Evolutionary conservation across 2,329 filamentous ascomycete species (phyloP).

Genomic region (Calonectria hongkongensis): DNA sequence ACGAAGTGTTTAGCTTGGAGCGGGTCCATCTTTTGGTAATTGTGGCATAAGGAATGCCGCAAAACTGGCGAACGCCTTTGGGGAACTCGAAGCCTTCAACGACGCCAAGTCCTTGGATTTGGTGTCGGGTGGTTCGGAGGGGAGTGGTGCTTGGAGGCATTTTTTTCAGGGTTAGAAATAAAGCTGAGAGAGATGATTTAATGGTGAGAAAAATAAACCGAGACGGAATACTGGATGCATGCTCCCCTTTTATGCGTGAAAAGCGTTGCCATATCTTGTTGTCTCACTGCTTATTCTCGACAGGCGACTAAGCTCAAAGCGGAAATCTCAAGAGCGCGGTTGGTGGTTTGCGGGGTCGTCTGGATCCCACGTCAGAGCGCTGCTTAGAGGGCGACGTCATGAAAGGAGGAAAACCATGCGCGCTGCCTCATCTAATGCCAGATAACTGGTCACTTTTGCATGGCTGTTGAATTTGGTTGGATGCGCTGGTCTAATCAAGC

Average conservation of each 20-base stretch:
- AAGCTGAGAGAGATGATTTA: not conserved
- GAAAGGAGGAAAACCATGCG: not conserved
- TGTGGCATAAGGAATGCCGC: slow-evolving; percentile 1
- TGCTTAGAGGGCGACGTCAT: not conserved
- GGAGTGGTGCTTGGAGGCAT: slow-evolving; percentile 1
- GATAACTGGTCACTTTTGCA: not conserved
- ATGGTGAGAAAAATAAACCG: not conserved
- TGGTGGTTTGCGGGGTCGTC: not conserved
- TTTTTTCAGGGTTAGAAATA: not conserved
- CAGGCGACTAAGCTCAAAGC: not conserved
- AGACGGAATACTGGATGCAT: not conserved
- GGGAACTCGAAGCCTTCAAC: slow-evolving; percentile 10
- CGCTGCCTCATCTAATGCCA: not conserved
- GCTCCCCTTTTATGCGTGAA: not conserved
- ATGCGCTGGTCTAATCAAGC: too few relatives aligned
- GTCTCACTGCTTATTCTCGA: not conserved
- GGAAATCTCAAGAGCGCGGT: not conserved
- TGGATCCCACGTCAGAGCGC: not conserved
- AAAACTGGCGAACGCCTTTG: slow-evolving; percentile 9
- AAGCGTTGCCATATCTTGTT: not conserved
- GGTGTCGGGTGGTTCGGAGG: not conserved
- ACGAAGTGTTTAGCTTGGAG: slow-evolving; percentile 5
- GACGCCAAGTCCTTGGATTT: slow-evolving; percentile 1
- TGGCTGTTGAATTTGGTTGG: too few relatives aligned
- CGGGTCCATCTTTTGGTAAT: slow-evolving; percentile 1